Percentiles rank a stretch among this genome's conserved stretches.
Evolutionary conservation across 1,284 basidiomycete genomes (phyloP).

Genomic region (Austropuccinia psidii): DNA sequence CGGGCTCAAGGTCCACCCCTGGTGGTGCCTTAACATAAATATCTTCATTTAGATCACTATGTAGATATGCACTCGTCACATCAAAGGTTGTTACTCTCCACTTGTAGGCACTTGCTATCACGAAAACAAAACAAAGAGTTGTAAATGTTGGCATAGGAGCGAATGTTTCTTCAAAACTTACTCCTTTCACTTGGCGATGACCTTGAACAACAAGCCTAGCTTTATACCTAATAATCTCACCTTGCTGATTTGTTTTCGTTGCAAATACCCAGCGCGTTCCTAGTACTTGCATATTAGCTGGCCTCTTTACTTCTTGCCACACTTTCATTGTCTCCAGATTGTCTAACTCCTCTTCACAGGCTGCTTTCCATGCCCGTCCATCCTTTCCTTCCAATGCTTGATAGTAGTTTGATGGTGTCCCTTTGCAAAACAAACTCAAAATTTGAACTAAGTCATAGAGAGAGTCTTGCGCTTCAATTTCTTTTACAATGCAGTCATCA

Average conservation of each 20-base stretch:
- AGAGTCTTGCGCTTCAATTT: no score
- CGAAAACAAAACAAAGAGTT: not conserved
- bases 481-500: no score
- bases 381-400: not conserved
- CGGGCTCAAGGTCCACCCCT: not conserved
- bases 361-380: not conserved
- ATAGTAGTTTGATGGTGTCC: not conserved
- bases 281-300: not conserved
- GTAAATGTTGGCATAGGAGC: not conserved
- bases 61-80: not conserved
- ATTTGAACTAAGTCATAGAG: no score
- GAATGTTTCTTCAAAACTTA: not conserved
- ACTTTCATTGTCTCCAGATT: not conserved
- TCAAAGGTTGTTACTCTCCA: conserved; percentile 1
- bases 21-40: not conserved
- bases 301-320: not conserved
- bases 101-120: not conserved
- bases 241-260: not conserved
- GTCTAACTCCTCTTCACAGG: not conserved
- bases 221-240: not conserved
- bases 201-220: not conserved
- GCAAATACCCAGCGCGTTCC: not conserved
- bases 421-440: no score
- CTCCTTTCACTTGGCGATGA: not conserved
- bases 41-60: not conserved